Evolutionary conservation across 371 early-diverging fungal genomes (phyloP), one percentile per base, ranked within the genome.

Genomic region (Paramicrosporidium saccamoebae): DNA sequence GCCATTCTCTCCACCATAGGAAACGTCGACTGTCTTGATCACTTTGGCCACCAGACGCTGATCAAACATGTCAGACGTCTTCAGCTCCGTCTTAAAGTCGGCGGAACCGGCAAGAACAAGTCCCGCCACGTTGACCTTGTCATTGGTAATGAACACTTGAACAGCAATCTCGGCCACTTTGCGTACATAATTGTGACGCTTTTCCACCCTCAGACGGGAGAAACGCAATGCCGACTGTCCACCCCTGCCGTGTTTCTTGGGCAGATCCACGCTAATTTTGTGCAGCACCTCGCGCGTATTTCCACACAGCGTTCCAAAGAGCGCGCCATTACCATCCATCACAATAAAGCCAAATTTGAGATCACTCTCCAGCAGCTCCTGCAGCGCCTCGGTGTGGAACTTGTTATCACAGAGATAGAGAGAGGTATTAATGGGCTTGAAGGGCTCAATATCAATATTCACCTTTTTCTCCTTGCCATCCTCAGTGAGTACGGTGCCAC

Each of bases 191-290:
- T 94, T 79, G 54, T 88, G 82, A 24, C 98, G 74, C 53, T 86
- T 94, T 44, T 98, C 98, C 31, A 84, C 74, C 36, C 98, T 68
- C 19, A 96, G 61, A 59, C 98, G 81, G 3, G 95, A 74, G 54
- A 98, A 98, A 66, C 98, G 84, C 30, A 94, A 64, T 10, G 97
- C 94, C 10, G 94, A 92, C 52, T 97, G 98, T 61, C 98, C 99
- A 55, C 98, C 99, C 48, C 97, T 73, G 25, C 84, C 96, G 64
- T 98, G 98, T 71, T 97, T 98, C 59, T 97, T 96, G 32, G 98
- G 98, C 31, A 97, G 46, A 39, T 96, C 96, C 18, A 98, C 96
- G 11, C 60, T 44, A 25, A 96, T 54, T 39, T 75, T 73, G 52
- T 90, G 86, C 29, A 95, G 49, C 21, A 98, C 64, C 26, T 90